Conservation (phyloP, 176 grass and related monocot species). For the Metroxylon sagu region DNA sequence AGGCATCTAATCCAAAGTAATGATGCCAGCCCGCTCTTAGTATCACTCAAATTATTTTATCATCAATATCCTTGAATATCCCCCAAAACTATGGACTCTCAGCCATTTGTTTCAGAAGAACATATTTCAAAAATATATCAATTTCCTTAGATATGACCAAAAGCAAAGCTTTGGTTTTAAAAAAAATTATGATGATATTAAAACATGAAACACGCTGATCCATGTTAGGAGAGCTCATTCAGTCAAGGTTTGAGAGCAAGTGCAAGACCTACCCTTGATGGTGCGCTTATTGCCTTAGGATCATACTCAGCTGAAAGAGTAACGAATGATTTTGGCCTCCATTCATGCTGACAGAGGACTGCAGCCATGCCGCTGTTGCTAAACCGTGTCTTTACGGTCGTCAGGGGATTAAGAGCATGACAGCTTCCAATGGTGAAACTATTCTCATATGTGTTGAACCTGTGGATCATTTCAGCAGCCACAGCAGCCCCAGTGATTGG, state of each 20-base stretch:
- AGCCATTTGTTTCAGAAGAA: not conserved
- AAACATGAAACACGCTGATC: conserved; percentile 16
- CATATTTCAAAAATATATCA: not conserved
- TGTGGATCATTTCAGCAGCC: conserved; percentile 65
- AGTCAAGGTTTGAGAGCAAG: conserved; percentile 63
- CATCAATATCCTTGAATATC: too few relatives aligned
- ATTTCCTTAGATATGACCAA: not conserved
- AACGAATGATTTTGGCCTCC: conserved; percentile 66
- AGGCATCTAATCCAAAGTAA: too few relatives aligned
- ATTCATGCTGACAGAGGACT: conserved; percentile 71
- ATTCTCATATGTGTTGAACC: conserved; percentile 64
- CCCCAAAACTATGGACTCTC: not conserved
- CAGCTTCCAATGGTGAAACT: conserved; percentile 69
- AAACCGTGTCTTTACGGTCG: conserved; percentile 57
- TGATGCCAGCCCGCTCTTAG: too few relatives aligned
- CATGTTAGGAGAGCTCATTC: not conserved
- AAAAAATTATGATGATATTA: conserved; percentile 1
- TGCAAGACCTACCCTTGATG: conserved; percentile 55
- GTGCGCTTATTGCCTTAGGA: conserved; percentile 50
- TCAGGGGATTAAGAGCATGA: conserved; percentile 42
- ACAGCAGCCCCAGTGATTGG: conserved; percentile 47
- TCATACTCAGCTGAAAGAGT: conserved; percentile 73
- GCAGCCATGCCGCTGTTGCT: conserved; percentile 52
- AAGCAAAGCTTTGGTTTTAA: not conserved
- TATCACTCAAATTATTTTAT: too few relatives aligned